Conservation (phyloP, 2,329 filamentous ascomycete species). For the Parafenestella ontariensis region DNA sequence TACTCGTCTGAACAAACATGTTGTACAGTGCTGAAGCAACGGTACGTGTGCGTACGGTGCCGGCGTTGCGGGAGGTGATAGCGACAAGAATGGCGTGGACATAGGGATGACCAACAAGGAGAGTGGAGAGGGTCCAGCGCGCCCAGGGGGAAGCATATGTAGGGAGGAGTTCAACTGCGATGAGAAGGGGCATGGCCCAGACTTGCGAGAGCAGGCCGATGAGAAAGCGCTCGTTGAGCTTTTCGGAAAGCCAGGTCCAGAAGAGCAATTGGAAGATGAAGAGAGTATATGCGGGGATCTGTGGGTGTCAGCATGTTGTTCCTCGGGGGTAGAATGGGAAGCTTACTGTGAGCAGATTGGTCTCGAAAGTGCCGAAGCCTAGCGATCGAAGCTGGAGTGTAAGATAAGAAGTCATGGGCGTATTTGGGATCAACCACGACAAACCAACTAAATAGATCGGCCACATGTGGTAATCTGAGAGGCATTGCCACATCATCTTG, state of each 20-base stretch:
- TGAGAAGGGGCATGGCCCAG: constrained; percentile 49
- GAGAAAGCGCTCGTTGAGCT: constrained; percentile 60
- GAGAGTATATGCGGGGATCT: constrained; percentile 55
- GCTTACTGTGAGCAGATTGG: constrained; percentile 47
- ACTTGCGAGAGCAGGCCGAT: constrained; percentile 51
- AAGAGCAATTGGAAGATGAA: constrained; percentile 59
- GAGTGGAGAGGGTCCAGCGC: constrained; percentile 47
- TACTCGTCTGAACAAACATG: constrained; percentile 44
- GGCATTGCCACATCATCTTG: constrained; percentile 57
- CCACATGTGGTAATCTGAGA: constrained; percentile 65
- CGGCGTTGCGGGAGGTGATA: constrained; percentile 52
- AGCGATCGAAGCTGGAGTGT: constrained; percentile 45
- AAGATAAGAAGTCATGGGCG: constrained; percentile 43
- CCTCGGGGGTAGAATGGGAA: background rate
- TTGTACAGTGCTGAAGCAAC: constrained; percentile 55
- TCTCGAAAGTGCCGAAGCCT: constrained; percentile 48
- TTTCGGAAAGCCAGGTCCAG: constrained; percentile 59
- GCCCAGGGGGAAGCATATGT: constrained; percentile 45
- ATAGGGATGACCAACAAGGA: constrained; percentile 54
- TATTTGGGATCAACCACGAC: constrained; percentile 43
- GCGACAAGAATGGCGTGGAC: constrained; percentile 54
- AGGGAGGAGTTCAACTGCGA: constrained; percentile 46
- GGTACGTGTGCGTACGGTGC: constrained; percentile 53
- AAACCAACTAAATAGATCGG: constrained; percentile 49
- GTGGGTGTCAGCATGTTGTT: background rate